Conservation (phyloP, 768 basidiomycete genomes). For the Tulasnella sp. region DNA sequence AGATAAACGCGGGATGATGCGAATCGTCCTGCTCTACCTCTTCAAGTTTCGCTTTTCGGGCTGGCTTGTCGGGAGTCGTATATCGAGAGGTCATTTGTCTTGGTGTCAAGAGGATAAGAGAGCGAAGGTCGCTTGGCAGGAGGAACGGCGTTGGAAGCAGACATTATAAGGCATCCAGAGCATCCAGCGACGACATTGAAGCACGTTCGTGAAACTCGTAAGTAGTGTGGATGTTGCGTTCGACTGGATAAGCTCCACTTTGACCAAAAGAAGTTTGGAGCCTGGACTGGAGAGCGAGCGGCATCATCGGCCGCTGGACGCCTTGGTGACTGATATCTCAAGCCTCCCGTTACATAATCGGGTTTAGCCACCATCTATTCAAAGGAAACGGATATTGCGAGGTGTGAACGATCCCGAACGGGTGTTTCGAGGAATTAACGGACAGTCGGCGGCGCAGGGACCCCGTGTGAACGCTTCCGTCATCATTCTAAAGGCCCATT, state of each 20-base stretch:
- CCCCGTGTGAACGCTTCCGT: background rate
- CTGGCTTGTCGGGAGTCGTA: background rate
- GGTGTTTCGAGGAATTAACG: background rate
- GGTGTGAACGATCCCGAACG: background rate
- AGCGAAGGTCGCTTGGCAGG: background rate
- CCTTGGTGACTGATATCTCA: no score
- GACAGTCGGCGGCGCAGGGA: no score
- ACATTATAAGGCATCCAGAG: background rate
- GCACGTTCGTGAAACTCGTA: background rate
- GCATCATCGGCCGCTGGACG: background rate
- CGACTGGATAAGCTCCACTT: background rate
- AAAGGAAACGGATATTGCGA: background rate
- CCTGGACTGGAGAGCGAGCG: background rate
- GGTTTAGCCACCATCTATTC: no score
- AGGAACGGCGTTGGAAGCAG: background rate
- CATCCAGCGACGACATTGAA: background rate
- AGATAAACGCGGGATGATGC: conserved; percentile 2
- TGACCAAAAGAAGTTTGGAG: background rate
- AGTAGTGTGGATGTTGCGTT: background rate
- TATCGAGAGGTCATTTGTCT: background rate
- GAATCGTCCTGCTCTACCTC: conserved; percentile 10
- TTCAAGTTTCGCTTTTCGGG: conserved; percentile 3
- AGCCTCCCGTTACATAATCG: no score
- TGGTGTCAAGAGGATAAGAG: background rate
- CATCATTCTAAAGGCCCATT: background rate